These are phyloP conservation scores for Myxozyma nipponensis DNA, from an alignment of 805 yeast species.

Conservation along the genomic window DNA sequence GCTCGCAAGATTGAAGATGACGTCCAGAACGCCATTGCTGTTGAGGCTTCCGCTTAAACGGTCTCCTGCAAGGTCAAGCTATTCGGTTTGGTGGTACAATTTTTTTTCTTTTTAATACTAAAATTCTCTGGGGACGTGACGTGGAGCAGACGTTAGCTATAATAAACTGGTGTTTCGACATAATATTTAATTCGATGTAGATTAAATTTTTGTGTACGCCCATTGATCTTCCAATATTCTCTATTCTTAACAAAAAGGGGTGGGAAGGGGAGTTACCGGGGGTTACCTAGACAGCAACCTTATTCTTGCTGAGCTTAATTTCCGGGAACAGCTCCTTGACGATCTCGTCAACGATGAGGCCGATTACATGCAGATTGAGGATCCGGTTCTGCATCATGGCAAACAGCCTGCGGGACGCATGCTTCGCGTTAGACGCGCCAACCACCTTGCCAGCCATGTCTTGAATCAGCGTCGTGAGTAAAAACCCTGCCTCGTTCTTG, in stretches of 20 bases:
- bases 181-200: neutral
- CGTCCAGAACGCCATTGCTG: conserved; percentile 4
- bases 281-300: too few relatives aligned
- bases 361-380: conserved; percentile 59
- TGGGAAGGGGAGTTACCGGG: too few relatives aligned
- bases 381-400: conserved; percentile 69
- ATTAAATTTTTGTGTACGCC: too few relatives aligned
- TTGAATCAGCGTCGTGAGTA: conserved; percentile 54
- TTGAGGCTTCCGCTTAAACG: conserved; percentile 21
- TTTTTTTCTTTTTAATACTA: conserved; percentile 3
- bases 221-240: too few relatives aligned
- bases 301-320: neutral
- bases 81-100: neutral
- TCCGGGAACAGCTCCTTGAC: conserved; percentile 25
- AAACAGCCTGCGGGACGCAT: conserved; percentile 59
- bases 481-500: conserved; percentile 53
- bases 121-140: too few relatives aligned
- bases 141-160: too few relatives aligned
- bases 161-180: neutral
- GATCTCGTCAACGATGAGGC: conserved; percentile 23
- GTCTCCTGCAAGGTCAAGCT: neutral
- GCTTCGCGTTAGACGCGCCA: conserved; percentile 59
- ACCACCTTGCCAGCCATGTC: conserved; percentile 71
- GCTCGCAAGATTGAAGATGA: conserved; percentile 4
- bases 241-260: too few relatives aligned